Evolutionary conservation across 768 basidiomycete species (phyloP).

Genomic region (Ramaria rubella): DNA sequence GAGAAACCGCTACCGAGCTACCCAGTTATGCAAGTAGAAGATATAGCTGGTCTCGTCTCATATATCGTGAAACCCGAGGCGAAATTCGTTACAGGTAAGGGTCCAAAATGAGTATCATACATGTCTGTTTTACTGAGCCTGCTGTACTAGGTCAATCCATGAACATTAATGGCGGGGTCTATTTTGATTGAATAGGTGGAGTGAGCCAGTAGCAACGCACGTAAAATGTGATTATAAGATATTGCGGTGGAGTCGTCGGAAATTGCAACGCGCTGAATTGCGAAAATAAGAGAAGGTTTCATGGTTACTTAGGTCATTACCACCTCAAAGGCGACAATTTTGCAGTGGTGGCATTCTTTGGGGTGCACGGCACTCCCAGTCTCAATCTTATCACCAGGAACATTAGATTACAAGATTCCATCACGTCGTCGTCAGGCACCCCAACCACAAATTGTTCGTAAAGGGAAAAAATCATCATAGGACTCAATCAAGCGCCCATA

Average conservation of each 20-base stretch:
- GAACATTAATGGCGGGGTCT: slow-evolving; percentile 1
- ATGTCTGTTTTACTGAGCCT: background rate
- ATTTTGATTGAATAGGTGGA: slow-evolving; percentile 1
- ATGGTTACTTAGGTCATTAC: too few relatives aligned
- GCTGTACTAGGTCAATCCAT: slow-evolving; percentile 1
- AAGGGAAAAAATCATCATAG: too few relatives aligned
- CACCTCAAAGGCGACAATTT: too few relatives aligned
- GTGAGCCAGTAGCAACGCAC: background rate
- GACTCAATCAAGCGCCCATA: too few relatives aligned
- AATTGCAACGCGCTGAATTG: too few relatives aligned
- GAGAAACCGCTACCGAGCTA: background rate
- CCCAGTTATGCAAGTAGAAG: slow-evolving; percentile 1
- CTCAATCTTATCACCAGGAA: too few relatives aligned
- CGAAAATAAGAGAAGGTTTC: too few relatives aligned
- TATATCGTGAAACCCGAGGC: slow-evolving; percentile 19
- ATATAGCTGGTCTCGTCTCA: slow-evolving; percentile 16
- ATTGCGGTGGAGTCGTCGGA: background rate
- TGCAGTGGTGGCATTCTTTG: too few relatives aligned
- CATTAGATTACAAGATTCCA: too few relatives aligned
- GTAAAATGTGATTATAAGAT: background rate
- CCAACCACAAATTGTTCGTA: too few relatives aligned
- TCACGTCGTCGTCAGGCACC: too few relatives aligned
- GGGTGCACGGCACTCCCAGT: too few relatives aligned
- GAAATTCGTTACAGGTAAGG: slow-evolving; percentile 14
- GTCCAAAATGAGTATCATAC: background rate